Evolutionary conservation across 2,329 filamentous ascomycete species (phyloP).

Genomic region (Sporothrix pseudoabietina): DNA sequence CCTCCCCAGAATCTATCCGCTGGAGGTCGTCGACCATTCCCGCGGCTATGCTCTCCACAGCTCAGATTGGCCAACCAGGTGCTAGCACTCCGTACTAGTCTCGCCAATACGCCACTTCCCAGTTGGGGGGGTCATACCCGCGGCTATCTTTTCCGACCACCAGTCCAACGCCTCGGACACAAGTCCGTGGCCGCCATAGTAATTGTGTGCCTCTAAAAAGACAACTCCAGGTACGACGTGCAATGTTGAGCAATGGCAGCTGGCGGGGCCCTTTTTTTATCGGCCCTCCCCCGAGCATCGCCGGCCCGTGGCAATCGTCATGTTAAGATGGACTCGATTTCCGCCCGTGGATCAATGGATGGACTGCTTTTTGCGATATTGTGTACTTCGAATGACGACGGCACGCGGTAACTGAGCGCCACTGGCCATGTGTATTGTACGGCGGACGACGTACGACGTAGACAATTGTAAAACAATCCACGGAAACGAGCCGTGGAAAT

Average conservation of each 20-base stretch:
- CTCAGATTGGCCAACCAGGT: not conserved
- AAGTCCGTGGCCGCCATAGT: not conserved
- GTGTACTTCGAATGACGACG: not conserved
- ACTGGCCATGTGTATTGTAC: not conserved
- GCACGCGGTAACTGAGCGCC: constrained; percentile 4
- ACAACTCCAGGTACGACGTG: not conserved
- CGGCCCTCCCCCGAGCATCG: not conserved
- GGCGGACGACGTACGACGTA: not conserved
- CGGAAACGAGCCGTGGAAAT: too few relatives aligned
- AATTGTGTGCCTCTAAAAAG: not conserved
- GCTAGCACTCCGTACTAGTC: not conserved
- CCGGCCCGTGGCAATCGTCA: constrained; percentile 7
- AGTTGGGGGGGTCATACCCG: not conserved
- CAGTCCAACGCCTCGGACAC: constrained; percentile 5
- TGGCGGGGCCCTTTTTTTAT: not conserved
- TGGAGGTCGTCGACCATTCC: not conserved
- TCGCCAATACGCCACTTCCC: not conserved
- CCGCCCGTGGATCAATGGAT: not conserved
- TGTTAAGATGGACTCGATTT: not conserved
- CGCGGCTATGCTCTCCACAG: not conserved
- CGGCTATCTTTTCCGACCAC: constrained; percentile 1
- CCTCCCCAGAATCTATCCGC: not conserved
- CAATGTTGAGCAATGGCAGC: not conserved
- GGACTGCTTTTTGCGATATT: not conserved
- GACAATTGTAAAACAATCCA: not conserved